Base-by-base conservation (phyloP, 139 green algal genomes). In the Chlamydomonas incerta region DNA sequence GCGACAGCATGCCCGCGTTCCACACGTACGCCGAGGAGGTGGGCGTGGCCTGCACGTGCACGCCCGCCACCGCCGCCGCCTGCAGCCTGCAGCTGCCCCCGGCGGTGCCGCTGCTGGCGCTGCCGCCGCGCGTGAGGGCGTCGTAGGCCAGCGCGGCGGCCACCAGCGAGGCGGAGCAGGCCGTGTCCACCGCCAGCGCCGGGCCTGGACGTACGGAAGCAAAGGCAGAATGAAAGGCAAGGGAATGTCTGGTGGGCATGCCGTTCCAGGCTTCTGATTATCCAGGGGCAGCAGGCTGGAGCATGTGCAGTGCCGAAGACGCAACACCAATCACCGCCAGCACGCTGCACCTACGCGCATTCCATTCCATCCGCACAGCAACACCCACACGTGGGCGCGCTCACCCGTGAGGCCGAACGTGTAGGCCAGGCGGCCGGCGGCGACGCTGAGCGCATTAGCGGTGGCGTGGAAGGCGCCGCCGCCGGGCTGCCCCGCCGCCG, bases 401-500 rank as follows among this genome's bases (percentile, higher is more conserved):
- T 6, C 46, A 88, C 87, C 87, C 88, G 80, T 72, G 6, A 89
- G 50, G 20, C 85, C 88, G 75, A 92, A 97, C 21, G 90, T 88
- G 86, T 93, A 98, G 9, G 94, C 88, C 29, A 98, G 81, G 4
- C 96, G 85, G 63, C 96, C 96, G 23, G 95, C 93, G 33, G 87
- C 92, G 41, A 96, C 96, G 86, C 91, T 96, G 34, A 94, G 82
- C 0, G 95, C 94, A 33, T 95, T 95, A 35, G 93, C 89, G 0
- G 93, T 96, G 28, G 94, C 95, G 74, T 96, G 93, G 89, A 92
- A 96, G 0, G 91, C 91, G 29, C 95, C 93, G 60, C 18, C 18
- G 18, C 18, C 18, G 41, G 41, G 41, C 41, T 50, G 41, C 41
- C 41, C 41, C 31, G 85, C 50, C 5, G 62, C 6, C n/a, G 50